Base-by-base conservation (phyloP, 148 eudicot species). In the Pouteria glomerata region DNA sequence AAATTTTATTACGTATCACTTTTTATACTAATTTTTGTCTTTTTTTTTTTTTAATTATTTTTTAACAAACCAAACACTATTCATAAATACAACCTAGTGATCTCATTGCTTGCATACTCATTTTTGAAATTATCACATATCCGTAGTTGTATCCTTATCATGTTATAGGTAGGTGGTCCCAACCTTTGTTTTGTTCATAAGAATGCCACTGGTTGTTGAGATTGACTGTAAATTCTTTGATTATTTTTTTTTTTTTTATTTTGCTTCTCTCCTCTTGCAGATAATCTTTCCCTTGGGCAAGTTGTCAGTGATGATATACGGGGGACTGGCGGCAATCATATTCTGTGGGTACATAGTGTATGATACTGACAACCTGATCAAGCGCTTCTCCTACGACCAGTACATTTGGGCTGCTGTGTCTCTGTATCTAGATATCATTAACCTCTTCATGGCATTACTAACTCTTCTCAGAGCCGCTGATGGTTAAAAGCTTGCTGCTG, bases 281-380 rank as follows among this genome's bases (percentile, higher is more conserved):
- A 65, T 87, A 4, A 26, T 87, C 13, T 81, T 87, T 19, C 91
- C 91, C 2, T 47, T 85, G 67, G 91, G 91, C 0, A 81, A 51
- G 79, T 57, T 78, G 39, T 79, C 82, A 7, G 42, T 77, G 67
- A 87, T 85, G 91, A 81, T 87, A 65, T 87, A 85, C 48, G 91
- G 85, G 6, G 71, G 78, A 12, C 63, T 87, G 57, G 83, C 85
- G 4, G 71, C 89, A 8, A 26, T 87, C 31, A 77, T 87, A 65
- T 87, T 85, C 77, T 83, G 87, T 15, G 91, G 85, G 21, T 87
- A 82, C 66, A 85, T 87, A 15, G 69, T 87, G 0, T 87, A 85
- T 18, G 91, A 87, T 57, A 87, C 89, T 0, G 85, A 87, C 66
- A 85, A 85, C 78, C 47, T 87, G 74, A 87, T 87, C 79, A 83